Evolutionary conservation across 1,139 yeast species (phyloP), one percentile per base, ranked within the genome.

Genomic region (Kurtzmaniella natalensis): DNA sequence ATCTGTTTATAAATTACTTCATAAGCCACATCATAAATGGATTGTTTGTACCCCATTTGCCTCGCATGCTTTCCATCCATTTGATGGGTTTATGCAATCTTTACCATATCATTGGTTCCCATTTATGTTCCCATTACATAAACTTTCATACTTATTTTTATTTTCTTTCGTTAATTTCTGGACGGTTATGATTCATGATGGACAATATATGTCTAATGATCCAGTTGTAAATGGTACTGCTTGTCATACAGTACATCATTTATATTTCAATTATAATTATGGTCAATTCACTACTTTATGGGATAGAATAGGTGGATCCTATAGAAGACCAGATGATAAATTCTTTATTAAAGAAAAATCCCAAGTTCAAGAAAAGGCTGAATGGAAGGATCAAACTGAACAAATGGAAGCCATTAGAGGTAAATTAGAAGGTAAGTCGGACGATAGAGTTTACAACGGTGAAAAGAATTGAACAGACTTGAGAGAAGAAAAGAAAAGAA

Each of bases 21-120:
- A 92, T 69, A 92, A 92, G 66, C 96, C 97, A n/a, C 98, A 92
- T 61, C 98, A 92, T 72, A 94, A 92, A 65, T 92, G 98, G 98
- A 80, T 92, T 51, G 96, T 92, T 34, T 92, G 97, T 45, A 89
- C 98, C 3, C 98, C 98, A 23, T 92, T 83, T 63, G 98, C 98
- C 1, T 87, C 96, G 9, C 97, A 89, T 56, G 97, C 98, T 16
- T 92, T 92, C 87, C 96, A 92, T 61, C 98, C 98, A 10, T 81
- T 92, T 35, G 98, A 92, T 54, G 98, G 98, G 28, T 92, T 84
- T 67, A 67, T 78, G 39, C 98, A 92, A 68, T 83, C 95, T 30
- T 56, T 92, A 43, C 96, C 98, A 18, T 92, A 92, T 65, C 98
- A 92, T 58, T 44, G 88, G 41, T 92, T 75, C 64, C 97, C 97